phyloP scores from a whole-genome alignment of 2,329 filamentous ascomycete species.

The Aspergillus cejpii region DNA sequence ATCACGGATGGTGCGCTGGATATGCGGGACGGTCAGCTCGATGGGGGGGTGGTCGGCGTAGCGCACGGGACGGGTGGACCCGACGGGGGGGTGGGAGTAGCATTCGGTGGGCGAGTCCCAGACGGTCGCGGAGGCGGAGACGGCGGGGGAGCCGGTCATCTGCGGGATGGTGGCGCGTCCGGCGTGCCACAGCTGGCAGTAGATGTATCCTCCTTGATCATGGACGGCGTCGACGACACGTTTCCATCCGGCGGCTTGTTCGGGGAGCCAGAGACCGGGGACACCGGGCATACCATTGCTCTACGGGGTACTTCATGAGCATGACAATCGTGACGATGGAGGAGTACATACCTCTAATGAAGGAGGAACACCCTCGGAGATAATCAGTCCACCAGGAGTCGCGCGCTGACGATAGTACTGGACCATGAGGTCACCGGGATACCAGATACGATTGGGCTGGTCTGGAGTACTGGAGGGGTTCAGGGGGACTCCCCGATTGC shows the following conservation, averaged over 20 bases:
- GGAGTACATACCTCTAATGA: constrained; percentile 35
- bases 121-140: constrained; percentile 40
- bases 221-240: constrained; percentile 48
- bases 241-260: constrained; percentile 47
- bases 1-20: constrained; percentile 40
- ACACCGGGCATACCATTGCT: constrained; percentile 38
- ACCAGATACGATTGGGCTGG: constrained; percentile 46
- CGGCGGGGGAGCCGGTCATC: constrained; percentile 36
- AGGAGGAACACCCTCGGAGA: constrained; percentile 35
- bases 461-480: constrained; percentile 40
- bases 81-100: constrained; percentile 38
- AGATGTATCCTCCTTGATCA: constrained; percentile 46
- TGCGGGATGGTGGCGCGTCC: constrained; percentile 43
- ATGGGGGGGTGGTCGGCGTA: constrained; percentile 42
- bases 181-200: constrained; percentile 40
- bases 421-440: constrained; percentile 39
- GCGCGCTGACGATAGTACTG: constrained; percentile 39
- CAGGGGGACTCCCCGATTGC: constrained; percentile 47
- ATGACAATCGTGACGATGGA: too few relatives aligned
- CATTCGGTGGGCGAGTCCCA: constrained; percentile 43
- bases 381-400: constrained; percentile 34
- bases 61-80: constrained; percentile 30
- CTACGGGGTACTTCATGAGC: constrained; percentile 15
- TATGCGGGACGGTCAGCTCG: constrained; percentile 43
- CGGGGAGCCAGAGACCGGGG: constrained; percentile 28